Evolutionary conservation across 1,139 yeast species (phyloP), one percentile per base, ranked within the genome.

Genomic region (Geotrichum aggregatum): DNA sequence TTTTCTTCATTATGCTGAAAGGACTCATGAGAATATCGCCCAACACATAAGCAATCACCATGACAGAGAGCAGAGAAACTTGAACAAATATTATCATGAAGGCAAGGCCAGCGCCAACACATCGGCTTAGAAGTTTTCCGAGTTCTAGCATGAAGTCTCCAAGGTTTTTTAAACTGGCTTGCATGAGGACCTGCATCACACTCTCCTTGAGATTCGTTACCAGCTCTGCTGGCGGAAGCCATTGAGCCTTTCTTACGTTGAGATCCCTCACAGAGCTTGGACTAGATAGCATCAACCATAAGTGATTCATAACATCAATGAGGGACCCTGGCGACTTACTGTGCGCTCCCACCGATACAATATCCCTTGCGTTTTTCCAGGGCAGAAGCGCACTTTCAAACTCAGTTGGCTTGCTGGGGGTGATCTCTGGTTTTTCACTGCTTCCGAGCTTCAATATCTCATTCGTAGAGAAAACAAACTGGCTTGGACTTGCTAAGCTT

Each of bases 291-390:
- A 55, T 42, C 4, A 60, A 52, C 38, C 43, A 26, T 16, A 54
- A 54, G 39, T 56, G 54, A 22, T 40, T 38, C 24, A 49, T 13
- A n/a, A 49, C 24, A 22, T 44, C 52, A n/a, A 36, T n/a, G 13
- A 52, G 18, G 1, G 49, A 26, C 10, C 14, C 36, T 13, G 49
- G 52, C 2, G 55, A 52, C 18, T 47, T 41, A 14, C 38, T 41
- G 1, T 40, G 21, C 18, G 18, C 28, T 11, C 46, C 41, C 3
- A 59, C 49, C 14, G 50, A 46, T 26, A 62, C 49, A 28, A 63
- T 49, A 22, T 62, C 65, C 13, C 63, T 54, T 5, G 66, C 59
- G 65, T 61, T 63, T 54, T 56, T 48, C 67, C 67, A 63, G 2
- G 66, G 62, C 36, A 63, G 49, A 4, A 58, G 57, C 3, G 62